Conservation (phyloP, 2,329 filamentous ascomycete genomes). For the Calonectria multiphialidica region DNA sequence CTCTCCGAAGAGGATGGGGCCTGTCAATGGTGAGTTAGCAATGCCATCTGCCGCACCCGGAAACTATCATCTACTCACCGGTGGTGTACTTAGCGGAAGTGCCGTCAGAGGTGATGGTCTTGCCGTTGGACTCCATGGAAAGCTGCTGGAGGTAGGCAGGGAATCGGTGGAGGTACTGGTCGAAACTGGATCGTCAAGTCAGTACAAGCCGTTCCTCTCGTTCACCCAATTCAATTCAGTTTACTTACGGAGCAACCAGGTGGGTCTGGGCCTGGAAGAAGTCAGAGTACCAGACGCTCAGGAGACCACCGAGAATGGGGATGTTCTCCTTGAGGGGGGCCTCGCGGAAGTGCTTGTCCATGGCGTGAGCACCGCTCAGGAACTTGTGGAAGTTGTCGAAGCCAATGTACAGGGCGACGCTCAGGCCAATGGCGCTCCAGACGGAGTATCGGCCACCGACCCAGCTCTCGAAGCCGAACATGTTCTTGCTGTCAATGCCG, state of each 20-base stretch:
- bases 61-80: slow-evolving; percentile 54
- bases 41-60: not conserved
- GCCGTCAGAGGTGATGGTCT: slow-evolving; percentile 91
- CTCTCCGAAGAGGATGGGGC: slow-evolving; percentile 96
- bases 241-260: slow-evolving; percentile 88
- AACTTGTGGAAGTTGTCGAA: slow-evolving; percentile 99
- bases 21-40: slow-evolving; percentile 45
- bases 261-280: slow-evolving; percentile 99
- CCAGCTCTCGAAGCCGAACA: slow-evolving; percentile 99
- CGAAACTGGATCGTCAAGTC: slow-evolving; percentile 71
- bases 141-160: slow-evolving; percentile 98
- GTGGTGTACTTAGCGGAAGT: slow-evolving; percentile 98
- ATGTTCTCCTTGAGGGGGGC: slow-evolving; percentile 96
- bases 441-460: slow-evolving; percentile 98
- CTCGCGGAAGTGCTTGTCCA: slow-evolving; percentile 98
- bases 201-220: not conserved
- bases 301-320: slow-evolving; percentile 87
- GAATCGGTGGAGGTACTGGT: slow-evolving; percentile 99
- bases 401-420: slow-evolving; percentile 93
- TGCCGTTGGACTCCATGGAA: slow-evolving; percentile 99
- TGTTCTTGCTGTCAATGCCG: slow-evolving; percentile 98
- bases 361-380: slow-evolving; percentile 92
- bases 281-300: slow-evolving; percentile 99
- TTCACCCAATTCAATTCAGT: not conserved
- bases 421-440: slow-evolving; percentile 98